phyloP scores from a whole-genome alignment of 306 rosid genomes.

The apple (Malus domestica) region ASM211411v1 NC_041798.1:39518001-39518500 shows the following conservation, averaged over 20 bases:
- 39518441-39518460: neutral
- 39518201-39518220: slow-evolving; percentile 51
- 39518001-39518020: no score
- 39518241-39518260: slow-evolving; percentile 47
- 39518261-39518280: slow-evolving; percentile 63
- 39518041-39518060: no score
- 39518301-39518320: slow-evolving; percentile 65
- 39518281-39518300: slow-evolving; percentile 33
- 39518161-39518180: slow-evolving; percentile 30
- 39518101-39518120: slow-evolving; percentile 61
- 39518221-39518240: slow-evolving; percentile 37
- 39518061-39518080: neutral
- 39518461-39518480: neutral
- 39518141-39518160: slow-evolving; percentile 42
- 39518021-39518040: no score
- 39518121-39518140: slow-evolving; percentile 66
- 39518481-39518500: slow-evolving; percentile 24
- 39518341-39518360: slow-evolving; percentile 41
- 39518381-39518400: neutral
- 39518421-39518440: no score
- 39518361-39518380: neutral
- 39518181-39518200: slow-evolving; percentile 21
- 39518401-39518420: neutral
- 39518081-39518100: neutral
- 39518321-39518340: slow-evolving; percentile 53